A percentile compares a stretch with the other conserved stretches of the same genome.
Evolutionary conservation across 106 monocot genomes (phyloP).

Genomic region (Gastrodia elata): DNA sequence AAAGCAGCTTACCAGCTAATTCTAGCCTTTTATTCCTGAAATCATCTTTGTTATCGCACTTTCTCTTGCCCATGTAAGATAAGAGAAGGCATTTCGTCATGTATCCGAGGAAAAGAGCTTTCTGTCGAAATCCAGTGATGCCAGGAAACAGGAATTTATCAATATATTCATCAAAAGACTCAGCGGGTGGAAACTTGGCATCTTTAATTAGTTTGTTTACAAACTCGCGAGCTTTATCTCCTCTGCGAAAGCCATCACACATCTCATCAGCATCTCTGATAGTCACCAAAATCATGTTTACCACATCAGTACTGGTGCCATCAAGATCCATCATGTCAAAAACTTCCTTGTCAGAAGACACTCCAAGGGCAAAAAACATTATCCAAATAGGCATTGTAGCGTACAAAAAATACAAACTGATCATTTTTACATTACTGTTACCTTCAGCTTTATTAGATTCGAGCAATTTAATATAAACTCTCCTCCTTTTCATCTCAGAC

Average conservation of each 20-base stretch:
- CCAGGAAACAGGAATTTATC: constrained; percentile 57
- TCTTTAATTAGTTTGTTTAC: constrained; percentile 43
- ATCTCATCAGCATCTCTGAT: constrained; percentile 56
- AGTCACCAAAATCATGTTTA: constrained; percentile 56
- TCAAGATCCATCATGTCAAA: constrained; percentile 77
- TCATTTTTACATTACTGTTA: constrained; percentile 30
- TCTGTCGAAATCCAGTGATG: constrained; percentile 43
- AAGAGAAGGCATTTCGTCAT: constrained; percentile 79
- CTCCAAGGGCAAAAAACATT: constrained; percentile 90
- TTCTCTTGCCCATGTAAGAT: constrained; percentile 58
- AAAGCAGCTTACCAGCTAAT: constrained; percentile 69
- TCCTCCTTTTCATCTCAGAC: constrained; percentile 41
- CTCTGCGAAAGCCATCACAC: constrained; percentile 47
- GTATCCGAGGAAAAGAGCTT: constrained; percentile 77
- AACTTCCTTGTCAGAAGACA: constrained; percentile 77
- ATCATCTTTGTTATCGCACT: constrained; percentile 79
- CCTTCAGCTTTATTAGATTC: constrained; percentile 40
- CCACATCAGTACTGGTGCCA: constrained; percentile 27
- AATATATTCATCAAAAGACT: constrained; percentile 68
- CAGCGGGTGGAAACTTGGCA: constrained; percentile 72
- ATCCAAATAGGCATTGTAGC: constrained; percentile 71
- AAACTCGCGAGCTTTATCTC: constrained; percentile 46
- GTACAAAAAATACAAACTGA: constrained; percentile 61
- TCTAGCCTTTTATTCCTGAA: constrained; percentile 93
- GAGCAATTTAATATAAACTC: constrained; percentile 54